Conservation (phyloP, 495 filamentous ascomycete genomes). For the Clavariopsis aquatica region DNA sequence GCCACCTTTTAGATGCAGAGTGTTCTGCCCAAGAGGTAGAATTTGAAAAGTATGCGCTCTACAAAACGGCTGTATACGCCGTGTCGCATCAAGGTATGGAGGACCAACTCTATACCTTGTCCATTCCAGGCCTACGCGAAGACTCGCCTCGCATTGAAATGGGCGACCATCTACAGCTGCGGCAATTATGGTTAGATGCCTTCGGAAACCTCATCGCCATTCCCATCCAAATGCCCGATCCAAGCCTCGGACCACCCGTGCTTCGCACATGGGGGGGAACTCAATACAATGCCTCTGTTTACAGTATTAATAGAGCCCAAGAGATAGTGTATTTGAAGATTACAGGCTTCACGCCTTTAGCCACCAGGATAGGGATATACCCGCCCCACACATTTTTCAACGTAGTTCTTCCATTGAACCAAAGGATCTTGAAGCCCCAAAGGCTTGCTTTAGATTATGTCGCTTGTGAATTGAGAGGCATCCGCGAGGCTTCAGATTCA, state of each 20-base stretch:
- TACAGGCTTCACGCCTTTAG: slow-evolving; percentile 41
- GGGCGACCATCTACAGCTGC: slow-evolving; percentile 34
- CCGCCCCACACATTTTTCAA: slow-evolving; percentile 37
- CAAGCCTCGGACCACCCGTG: background rate
- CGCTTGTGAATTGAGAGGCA: background rate
- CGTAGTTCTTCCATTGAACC: slow-evolving; percentile 3
- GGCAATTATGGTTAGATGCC: slow-evolving; percentile 26
- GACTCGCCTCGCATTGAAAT: slow-evolving; percentile 30
- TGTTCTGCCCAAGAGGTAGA: slow-evolving; percentile 3
- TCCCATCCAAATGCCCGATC: background rate
- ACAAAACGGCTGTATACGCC: slow-evolving; percentile 21
- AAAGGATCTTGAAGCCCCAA: background rate
- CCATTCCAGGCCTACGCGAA: slow-evolving; percentile 38
- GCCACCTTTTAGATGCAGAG: background rate
- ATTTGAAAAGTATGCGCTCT: slow-evolving; percentile 33
- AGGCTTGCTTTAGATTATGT: background rate
- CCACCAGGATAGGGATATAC: slow-evolving; percentile 23
- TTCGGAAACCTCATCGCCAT: slow-evolving; percentile 22
- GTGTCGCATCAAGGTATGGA: background rate
- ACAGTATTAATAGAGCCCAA: slow-evolving; percentile 43
- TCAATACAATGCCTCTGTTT: slow-evolving; percentile 45
- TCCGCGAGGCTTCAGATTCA: background rate
- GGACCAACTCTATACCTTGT: slow-evolving; percentile 21
- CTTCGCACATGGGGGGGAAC: slow-evolving; percentile 21
- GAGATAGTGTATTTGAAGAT: slow-evolving; percentile 44